Conservation (phyloP, 2,329 filamentous ascomycete species). For the Gaeumannomyces tritici region DNA sequence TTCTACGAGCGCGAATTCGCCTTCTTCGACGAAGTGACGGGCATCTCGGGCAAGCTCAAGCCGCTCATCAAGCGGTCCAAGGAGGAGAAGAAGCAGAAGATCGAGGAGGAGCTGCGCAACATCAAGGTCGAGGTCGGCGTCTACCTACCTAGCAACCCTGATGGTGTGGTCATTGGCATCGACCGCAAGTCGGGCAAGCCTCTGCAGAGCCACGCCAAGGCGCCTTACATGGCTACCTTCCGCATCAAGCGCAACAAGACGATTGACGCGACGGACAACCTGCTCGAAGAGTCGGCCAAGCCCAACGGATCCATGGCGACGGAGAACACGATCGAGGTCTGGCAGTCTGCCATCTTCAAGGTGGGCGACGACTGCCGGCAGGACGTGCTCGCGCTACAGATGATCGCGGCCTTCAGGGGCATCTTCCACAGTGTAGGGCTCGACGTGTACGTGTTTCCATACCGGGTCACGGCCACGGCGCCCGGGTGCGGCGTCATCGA, state of each 20-base stretch:
- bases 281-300: constrained; percentile 37
- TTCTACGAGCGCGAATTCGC: constrained; percentile 94
- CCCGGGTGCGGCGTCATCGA: constrained; percentile 98
- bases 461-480: constrained; percentile 93
- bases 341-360: constrained; percentile 99
- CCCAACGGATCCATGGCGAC: constrained; percentile 17
- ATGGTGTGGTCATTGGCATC: constrained; percentile 94
- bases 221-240: constrained; percentile 98
- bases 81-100: constrained; percentile 97
- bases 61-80: constrained; percentile 88
- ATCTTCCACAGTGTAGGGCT: constrained; percentile 94
- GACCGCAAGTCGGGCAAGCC: constrained; percentile 97
- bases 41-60: constrained; percentile 89
- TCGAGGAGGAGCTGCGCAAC: constrained; percentile 94
- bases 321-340: constrained; percentile 72
- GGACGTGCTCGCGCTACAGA: constrained; percentile 90
- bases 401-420: constrained; percentile 94
- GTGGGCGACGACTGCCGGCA: constrained; percentile 97
- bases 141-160: constrained; percentile 93
- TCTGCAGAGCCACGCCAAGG: constrained; percentile 94
- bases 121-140: constrained; percentile 96
- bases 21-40: constrained; percentile 97
- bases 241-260: constrained; percentile 75
- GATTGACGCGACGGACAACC: constrained; percentile 40
- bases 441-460: constrained; percentile 94